Evolutionary conservation across 345 rosid species (phyloP).

Genomic region (Acer yangbiense): DNA sequence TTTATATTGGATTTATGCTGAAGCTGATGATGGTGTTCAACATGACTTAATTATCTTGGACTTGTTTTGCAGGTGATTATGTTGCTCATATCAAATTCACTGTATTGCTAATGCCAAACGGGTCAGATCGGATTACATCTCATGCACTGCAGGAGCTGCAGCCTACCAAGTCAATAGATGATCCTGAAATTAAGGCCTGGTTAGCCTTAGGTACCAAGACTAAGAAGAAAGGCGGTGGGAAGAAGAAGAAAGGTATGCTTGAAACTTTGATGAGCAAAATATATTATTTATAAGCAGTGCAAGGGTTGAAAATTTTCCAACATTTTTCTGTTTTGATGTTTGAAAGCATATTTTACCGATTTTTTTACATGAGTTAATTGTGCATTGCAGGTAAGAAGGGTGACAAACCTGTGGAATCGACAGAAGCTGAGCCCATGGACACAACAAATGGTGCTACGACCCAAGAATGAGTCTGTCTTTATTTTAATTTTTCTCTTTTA

Average conservation of each 20-base stretch:
- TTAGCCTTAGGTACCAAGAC: slow-evolving; percentile 86
- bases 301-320: not conserved
- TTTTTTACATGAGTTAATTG: not conserved
- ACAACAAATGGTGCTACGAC: slow-evolving; percentile 48
- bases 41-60: not conserved
- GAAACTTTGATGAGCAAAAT: not conserved
- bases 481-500: slow-evolving; percentile 5
- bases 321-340: not conserved
- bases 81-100: slow-evolving; percentile 96
- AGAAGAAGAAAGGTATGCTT: slow-evolving; percentile 89
- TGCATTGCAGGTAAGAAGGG: slow-evolving; percentile 74
- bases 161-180: slow-evolving; percentile 72
- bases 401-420: slow-evolving; percentile 58
- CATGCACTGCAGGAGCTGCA: slow-evolving; percentile 79
- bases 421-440: slow-evolving; percentile 69
- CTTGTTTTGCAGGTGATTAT: slow-evolving; percentile 58
- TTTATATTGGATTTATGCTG: no score
- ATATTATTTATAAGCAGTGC: not conserved
- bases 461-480: slow-evolving; percentile 32
- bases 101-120: slow-evolving; percentile 93
- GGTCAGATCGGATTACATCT: slow-evolving; percentile 87
- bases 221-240: slow-evolving; percentile 97
- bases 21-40: no score
- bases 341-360: not conserved
- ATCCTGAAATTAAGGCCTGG: slow-evolving; percentile 97